Evolutionary conservation across 2,329 filamentous ascomycete species (phyloP).

Genomic region (Ciborinia camelliae): DNA sequence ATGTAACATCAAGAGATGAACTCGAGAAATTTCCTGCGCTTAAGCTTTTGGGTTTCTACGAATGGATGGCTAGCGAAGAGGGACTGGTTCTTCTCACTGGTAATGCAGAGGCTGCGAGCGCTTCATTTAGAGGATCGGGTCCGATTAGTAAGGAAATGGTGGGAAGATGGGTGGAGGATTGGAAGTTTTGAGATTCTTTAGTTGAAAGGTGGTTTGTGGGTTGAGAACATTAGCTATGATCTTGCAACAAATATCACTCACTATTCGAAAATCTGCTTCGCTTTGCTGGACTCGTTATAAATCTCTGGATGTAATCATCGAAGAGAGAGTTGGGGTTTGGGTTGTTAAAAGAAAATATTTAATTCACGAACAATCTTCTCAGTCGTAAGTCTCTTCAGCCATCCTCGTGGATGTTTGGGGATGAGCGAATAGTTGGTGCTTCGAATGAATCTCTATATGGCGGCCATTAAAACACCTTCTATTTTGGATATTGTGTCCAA

Average conservation of each 20-base stretch:
- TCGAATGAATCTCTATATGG: too few relatives aligned
- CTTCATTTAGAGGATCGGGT: slow-evolving; percentile 30
- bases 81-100: slow-evolving; percentile 15
- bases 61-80: slow-evolving; percentile 26
- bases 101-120: slow-evolving; percentile 27
- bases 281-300: background rate
- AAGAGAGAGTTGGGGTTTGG: background rate
- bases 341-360: too few relatives aligned
- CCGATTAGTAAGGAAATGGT: slow-evolving; percentile 37
- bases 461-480: too few relatives aligned
- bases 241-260: background rate
- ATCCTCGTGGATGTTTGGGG: too few relatives aligned
- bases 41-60: slow-evolving; percentile 45
- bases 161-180: slow-evolving; percentile 38
- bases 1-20: slow-evolving; percentile 35
- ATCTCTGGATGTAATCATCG: background rate
- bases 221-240: background rate
- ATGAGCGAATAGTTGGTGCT: too few relatives aligned
- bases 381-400: too few relatives aligned
- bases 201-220: too few relatives aligned
- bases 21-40: slow-evolving; percentile 46
- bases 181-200: slow-evolving; percentile 22
- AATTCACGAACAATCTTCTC: too few relatives aligned
- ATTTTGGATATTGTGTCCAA: too few relatives aligned
- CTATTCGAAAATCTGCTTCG: background rate